These are phyloP conservation scores for Marasmius fiardii DNA, from an alignment of 1,284 basidiomycete species.

Conservation along the genomic window DNA sequence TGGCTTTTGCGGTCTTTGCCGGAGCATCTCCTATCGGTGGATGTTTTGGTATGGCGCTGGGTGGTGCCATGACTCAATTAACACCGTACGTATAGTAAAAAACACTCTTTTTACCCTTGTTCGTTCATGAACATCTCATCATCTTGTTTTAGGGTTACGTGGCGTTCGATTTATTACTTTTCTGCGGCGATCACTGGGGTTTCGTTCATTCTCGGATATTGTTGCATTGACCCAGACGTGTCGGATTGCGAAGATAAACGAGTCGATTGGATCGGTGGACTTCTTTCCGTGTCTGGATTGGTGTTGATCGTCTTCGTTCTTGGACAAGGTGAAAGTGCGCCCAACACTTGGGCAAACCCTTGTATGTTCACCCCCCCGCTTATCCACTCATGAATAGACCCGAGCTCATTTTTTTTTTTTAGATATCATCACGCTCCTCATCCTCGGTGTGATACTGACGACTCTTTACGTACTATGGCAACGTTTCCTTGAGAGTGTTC, in stretches of 20 bases:
- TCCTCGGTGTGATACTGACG: conserved; percentile 41
- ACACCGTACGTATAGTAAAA: conserved; percentile 39
- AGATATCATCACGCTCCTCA: conserved; percentile 16
- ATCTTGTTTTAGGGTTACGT: not conserved
- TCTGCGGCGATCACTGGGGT: conserved; percentile 30
- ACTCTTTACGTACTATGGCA: conserved; percentile 11
- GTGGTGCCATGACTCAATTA: conserved; percentile 67
- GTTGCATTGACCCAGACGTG: conserved; percentile 53
- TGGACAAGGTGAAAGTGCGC: conserved; percentile 68
- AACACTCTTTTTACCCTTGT: not conserved
- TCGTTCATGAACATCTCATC: not conserved
- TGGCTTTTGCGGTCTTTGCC: conserved; percentile 75
- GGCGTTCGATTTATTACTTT: not conserved
- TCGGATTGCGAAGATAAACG: conserved; percentile 50
- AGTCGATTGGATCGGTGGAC: conserved; percentile 83
- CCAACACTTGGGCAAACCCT: conserved; percentile 69
- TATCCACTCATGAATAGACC: not conserved
- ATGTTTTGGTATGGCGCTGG: conserved; percentile 64
- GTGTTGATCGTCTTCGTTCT: conserved; percentile 80
- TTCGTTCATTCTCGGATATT: conserved; percentile 44
- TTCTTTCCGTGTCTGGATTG: conserved; percentile 71
- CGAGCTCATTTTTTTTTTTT: not conserved
- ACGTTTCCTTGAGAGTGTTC: conserved; percentile 10
- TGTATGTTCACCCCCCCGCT: conserved; percentile 44
- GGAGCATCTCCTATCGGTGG: conserved; percentile 80